These are phyloP conservation scores for Fusarium gaditjirri DNA, from an alignment of 2,329 filamentous ascomycete species.

Conservation along the genomic window DNA sequence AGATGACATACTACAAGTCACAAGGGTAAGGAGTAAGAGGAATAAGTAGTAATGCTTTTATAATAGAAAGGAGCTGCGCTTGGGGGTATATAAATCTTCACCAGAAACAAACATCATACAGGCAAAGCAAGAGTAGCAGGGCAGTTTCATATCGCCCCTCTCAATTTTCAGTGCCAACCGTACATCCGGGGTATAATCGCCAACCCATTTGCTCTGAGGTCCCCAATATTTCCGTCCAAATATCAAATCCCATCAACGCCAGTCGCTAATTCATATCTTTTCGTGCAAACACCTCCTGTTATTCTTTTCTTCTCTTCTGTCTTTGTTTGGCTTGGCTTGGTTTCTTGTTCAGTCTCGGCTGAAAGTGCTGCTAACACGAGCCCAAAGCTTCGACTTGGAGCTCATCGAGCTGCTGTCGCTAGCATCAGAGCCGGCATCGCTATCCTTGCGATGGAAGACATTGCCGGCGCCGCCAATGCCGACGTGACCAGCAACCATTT, in stretches of 20 bases:
- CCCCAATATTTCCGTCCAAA: constrained; percentile 25
- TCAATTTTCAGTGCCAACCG: constrained; percentile 26
- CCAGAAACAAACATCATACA: constrained; percentile 57
- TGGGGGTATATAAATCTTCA: constrained; percentile 58
- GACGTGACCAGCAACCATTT: constrained; percentile 65
- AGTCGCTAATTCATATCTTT: constrained; percentile 32
- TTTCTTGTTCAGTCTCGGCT: constrained; percentile 41
- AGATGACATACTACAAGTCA: background rate
- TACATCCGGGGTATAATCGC: constrained; percentile 29
- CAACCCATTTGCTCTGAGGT: constrained; percentile 49
- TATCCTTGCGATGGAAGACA: constrained; percentile 65
- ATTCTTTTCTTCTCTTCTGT: background rate
- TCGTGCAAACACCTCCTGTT: background rate
- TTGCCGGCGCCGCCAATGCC: constrained; percentile 74
- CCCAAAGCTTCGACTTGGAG: constrained; percentile 49
- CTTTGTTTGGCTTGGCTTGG: too few relatives aligned
- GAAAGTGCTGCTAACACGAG: constrained; percentile 49
- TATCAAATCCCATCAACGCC: constrained; percentile 39
- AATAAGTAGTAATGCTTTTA: constrained; percentile 8
- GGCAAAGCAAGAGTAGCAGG: constrained; percentile 14
- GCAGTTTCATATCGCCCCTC: constrained; percentile 37
- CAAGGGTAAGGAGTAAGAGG: background rate
- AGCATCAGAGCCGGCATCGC: constrained; percentile 49
- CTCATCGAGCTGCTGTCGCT: constrained; percentile 54
- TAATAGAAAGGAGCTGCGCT: constrained; percentile 24